These are phyloP conservation scores for Argentina anserina DNA, from an alignment of 306 rosid genomes.

Conservation along the genomic window DNA sequence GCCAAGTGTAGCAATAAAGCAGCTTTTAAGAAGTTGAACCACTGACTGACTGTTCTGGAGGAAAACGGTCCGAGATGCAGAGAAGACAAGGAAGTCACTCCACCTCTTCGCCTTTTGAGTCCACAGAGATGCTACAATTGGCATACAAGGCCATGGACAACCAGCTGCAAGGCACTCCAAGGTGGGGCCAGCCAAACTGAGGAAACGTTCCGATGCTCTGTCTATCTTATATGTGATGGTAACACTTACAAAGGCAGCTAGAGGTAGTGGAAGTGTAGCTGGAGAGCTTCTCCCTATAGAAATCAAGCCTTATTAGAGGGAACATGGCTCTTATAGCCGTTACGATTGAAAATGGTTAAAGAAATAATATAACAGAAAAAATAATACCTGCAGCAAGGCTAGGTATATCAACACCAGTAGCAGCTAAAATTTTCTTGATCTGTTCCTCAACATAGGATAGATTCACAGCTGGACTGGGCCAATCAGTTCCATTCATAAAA, in stretches of 20 bases:
- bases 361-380: background rate
- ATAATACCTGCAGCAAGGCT: slow-evolving; percentile 82
- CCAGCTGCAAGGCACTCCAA: slow-evolving; percentile 91
- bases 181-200: slow-evolving; percentile 87
- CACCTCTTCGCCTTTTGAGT: slow-evolving; percentile 93
- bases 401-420: slow-evolving; percentile 91
- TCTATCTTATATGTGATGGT: slow-evolving; percentile 93
- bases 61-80: slow-evolving; percentile 89
- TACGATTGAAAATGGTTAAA: slow-evolving; percentile 6
- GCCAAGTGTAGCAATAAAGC: slow-evolving; percentile 91
- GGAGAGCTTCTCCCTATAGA: slow-evolving; percentile 71
- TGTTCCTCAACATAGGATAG: slow-evolving; percentile 83
- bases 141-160: slow-evolving; percentile 99
- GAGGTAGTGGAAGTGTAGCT: slow-evolving; percentile 93
- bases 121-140: slow-evolving; percentile 97
- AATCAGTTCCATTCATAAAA: slow-evolving; percentile 96
- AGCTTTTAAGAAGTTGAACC: slow-evolving; percentile 85
- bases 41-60: slow-evolving; percentile 75
- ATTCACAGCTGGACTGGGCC: slow-evolving; percentile 99
- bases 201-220: slow-evolving; percentile 75
- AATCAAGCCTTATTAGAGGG: background rate
- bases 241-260: slow-evolving; percentile 96
- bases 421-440: slow-evolving; percentile 85
- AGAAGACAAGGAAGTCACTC: slow-evolving; percentile 86
- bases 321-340: background rate